Conservation (phyloP, 164 flowering plant species). For the Nymphaea thermarum region DNA sequence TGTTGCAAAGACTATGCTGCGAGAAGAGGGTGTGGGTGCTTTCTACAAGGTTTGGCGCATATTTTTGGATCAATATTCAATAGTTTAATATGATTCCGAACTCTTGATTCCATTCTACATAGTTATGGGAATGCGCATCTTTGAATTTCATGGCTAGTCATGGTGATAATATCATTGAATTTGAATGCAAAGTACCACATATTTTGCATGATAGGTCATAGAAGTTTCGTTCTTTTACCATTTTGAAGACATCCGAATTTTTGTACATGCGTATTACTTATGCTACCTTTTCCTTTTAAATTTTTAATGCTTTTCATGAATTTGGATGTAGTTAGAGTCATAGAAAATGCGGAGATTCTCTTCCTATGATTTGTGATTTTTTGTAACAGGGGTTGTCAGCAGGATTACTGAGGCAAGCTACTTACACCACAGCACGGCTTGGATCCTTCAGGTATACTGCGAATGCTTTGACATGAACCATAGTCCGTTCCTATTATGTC, state of each 20-base stretch:
- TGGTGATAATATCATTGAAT: too few species aligned
- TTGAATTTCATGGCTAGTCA: too few species aligned
- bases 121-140: too few species aligned
- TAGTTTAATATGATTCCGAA: background rate
- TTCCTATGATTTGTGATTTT: background rate
- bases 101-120: too few species aligned
- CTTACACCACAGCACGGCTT: constrained; percentile 94
- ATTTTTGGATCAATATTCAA: background rate
- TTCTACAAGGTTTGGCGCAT: constrained; percentile 37
- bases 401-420: constrained; percentile 92
- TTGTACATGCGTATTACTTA: too few species aligned
- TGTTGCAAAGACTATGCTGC: constrained; percentile 72
- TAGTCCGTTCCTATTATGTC: background rate
- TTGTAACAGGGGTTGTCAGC: constrained; percentile 71
- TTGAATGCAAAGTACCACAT: too few species aligned
- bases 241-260: too few species aligned
- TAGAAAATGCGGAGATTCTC: background rate
- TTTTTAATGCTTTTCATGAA: background rate
- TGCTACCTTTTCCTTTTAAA: background rate
- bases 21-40: constrained; percentile 73
- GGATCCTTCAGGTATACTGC: constrained; percentile 66
- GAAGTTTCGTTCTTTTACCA: too few species aligned
- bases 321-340: background rate
- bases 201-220: too few species aligned
- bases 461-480: background rate